Evolutionary conservation across 2,329 filamentous ascomycete genomes (phyloP).

Genomic region (Pezicula radicicola): DNA sequence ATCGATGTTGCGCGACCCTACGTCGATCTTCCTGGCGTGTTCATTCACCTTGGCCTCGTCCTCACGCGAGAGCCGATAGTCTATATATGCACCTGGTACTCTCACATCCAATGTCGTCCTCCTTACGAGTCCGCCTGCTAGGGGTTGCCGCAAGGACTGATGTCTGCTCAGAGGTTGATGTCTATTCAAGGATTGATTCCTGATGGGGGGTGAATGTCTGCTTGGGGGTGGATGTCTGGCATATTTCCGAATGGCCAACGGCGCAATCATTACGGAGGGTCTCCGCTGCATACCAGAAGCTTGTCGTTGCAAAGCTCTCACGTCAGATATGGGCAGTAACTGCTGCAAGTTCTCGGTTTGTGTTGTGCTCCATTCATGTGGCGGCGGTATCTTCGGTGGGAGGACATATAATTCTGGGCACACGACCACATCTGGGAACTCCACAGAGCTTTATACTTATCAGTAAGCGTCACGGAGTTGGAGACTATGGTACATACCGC

Average conservation of each 20-base stretch:
- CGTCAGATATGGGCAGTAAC: constrained; percentile 14
- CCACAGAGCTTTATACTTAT: constrained; percentile 15
- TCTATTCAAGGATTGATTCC: neutral
- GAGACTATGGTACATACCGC: constrained; percentile 12
- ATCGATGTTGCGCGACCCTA: neutral
- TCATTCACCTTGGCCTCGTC: constrained; percentile 15
- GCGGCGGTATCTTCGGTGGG: constrained; percentile 16
- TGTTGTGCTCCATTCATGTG: constrained; percentile 16
- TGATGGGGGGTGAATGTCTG: constrained; percentile 7
- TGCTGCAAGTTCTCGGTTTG: constrained; percentile 15
- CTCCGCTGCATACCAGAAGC: constrained; percentile 8
- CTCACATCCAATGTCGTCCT: constrained; percentile 15
- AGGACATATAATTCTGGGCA: constrained; percentile 18
- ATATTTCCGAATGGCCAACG: constrained; percentile 5
- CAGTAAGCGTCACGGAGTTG: neutral
- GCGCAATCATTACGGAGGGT: constrained; percentile 9
- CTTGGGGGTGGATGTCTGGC: neutral
- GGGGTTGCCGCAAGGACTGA: neutral
- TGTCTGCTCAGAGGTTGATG: neutral
- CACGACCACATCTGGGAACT: constrained; percentile 20
- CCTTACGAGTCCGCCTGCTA: constrained; percentile 4
- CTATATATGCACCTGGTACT: constrained; percentile 13
- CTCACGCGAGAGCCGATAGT: constrained; percentile 7
- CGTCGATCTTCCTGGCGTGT: constrained; percentile 16
- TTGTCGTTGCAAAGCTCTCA: neutral